These are phyloP conservation scores for Fusarium sulawesiense DNA, from an alignment of 2,329 filamentous ascomycete species.

Conservation along the genomic window DNA sequence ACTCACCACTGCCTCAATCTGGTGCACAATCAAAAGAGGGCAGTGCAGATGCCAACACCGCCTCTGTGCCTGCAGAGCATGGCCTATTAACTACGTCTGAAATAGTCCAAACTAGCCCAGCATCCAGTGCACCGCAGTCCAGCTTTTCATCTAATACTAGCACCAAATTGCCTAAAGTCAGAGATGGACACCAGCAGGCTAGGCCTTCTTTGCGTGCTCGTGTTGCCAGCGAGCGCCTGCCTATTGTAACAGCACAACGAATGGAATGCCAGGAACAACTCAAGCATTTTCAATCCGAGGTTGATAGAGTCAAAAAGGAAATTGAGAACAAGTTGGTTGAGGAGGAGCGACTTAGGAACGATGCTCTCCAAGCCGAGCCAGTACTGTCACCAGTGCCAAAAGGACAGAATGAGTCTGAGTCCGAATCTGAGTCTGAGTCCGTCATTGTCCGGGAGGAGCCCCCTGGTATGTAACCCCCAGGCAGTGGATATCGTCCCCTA, in stretches of 20 bases:
- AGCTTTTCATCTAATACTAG: slow-evolving; percentile 4
- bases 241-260: slow-evolving; percentile 52
- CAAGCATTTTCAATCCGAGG: slow-evolving; percentile 59
- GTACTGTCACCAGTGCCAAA: slow-evolving; percentile 1
- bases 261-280: slow-evolving; percentile 58
- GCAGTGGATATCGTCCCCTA: slow-evolving; percentile 3
- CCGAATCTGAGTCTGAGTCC: slow-evolving; percentile 14
- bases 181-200: slow-evolving; percentile 11
- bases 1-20: slow-evolving; percentile 47
- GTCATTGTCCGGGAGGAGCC: slow-evolving; percentile 20
- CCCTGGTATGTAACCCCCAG: background rate
- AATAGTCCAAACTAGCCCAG: slow-evolving; percentile 3
- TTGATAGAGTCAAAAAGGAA: slow-evolving; percentile 62
- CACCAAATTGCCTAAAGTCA: slow-evolving; percentile 29
- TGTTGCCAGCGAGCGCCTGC: slow-evolving; percentile 52
- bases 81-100: background rate
- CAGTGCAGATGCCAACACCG: slow-evolving; percentile 35
- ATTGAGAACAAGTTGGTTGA: slow-evolving; percentile 54
- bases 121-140: slow-evolving; percentile 15
- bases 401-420: slow-evolving; percentile 21
- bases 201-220: slow-evolving; percentile 48
- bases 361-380: slow-evolving; percentile 39
- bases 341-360: slow-evolving; percentile 49
- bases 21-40: slow-evolving; percentile 44
- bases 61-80: background rate